Evolutionary conservation across 1,139 yeast species (phyloP).

Genomic region (Candida labiduridarum): DNA sequence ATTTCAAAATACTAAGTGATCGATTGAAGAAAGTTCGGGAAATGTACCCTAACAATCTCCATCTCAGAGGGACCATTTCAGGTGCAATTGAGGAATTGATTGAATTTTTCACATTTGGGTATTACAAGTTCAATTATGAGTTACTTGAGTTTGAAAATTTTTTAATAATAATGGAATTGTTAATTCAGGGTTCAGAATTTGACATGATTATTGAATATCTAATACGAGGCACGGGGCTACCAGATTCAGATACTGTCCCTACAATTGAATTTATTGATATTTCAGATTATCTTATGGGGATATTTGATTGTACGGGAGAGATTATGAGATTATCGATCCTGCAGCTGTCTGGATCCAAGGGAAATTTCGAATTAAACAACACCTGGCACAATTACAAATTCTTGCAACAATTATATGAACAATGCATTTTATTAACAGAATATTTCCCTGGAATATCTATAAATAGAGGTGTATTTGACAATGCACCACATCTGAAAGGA

Average conservation of each 20-base stretch:
- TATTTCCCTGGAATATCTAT: slow-evolving; percentile 25
- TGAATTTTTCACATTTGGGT: slow-evolving; percentile 40
- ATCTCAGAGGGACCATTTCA: slow-evolving; percentile 26
- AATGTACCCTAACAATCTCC: slow-evolving; percentile 18
- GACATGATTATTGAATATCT: slow-evolving; percentile 3
- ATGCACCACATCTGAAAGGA: slow-evolving; percentile 19
- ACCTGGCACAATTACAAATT: slow-evolving; percentile 15
- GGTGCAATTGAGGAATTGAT: slow-evolving; percentile 39
- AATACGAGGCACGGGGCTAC: background rate
- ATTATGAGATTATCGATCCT: slow-evolving; percentile 32
- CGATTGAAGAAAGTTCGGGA: slow-evolving; percentile 16
- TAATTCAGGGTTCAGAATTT: slow-evolving; percentile 9
- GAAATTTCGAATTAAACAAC: slow-evolving; percentile 10
- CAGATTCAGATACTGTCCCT: background rate
- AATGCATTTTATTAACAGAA: slow-evolving; percentile 10
- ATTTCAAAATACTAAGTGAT: slow-evolving; percentile 19
- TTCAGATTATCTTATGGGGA: slow-evolving; percentile 41
- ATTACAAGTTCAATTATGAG: slow-evolving; percentile 22
- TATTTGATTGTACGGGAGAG: slow-evolving; percentile 47
- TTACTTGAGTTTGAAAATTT: slow-evolving; percentile 22
- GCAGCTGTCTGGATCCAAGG: slow-evolving; percentile 16
- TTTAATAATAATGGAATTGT: slow-evolving; percentile 15
- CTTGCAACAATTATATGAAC: slow-evolving; percentile 13
- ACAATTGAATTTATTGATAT: slow-evolving; percentile 13
- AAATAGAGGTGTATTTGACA: slow-evolving; percentile 23